phyloP scores from a whole-genome alignment of 352 stramenopile genomes.

The Phytophthora macrochlamydospora region DNA sequence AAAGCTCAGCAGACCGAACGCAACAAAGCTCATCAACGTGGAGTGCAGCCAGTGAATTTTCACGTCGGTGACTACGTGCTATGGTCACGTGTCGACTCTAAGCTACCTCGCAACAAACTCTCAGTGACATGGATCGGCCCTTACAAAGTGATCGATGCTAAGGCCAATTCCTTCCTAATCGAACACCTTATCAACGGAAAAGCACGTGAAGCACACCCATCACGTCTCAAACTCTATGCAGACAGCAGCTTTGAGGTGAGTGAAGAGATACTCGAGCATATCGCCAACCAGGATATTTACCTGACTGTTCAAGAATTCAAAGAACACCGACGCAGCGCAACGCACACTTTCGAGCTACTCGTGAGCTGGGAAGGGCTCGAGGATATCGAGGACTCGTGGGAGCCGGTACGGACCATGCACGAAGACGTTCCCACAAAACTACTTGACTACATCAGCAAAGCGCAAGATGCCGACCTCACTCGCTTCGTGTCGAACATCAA shows the following conservation, averaged over 20 bases:
- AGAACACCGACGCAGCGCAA: too few relatives aligned
- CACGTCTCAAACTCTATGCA: neutral
- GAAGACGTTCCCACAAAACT: too few relatives aligned
- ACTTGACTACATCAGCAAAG: too few relatives aligned
- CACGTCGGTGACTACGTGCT: conserved; percentile 1
- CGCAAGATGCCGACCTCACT: too few relatives aligned
- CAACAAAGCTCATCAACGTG: conserved; percentile 2
- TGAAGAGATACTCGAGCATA: conserved; percentile 6
- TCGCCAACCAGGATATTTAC: conserved; percentile 9
- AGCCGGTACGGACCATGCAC: too few relatives aligned
- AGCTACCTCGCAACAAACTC: neutral
- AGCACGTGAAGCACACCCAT: neutral
- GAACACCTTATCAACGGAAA: conserved; percentile 1
- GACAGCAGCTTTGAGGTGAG: conserved; percentile 3
- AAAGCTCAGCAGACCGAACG: neutral
- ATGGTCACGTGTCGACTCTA: conserved; percentile 3
- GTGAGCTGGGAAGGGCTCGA: too few relatives aligned
- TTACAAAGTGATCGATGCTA: neutral
- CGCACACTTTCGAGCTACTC: too few relatives aligned
- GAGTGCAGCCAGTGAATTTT: conserved; percentile 2
- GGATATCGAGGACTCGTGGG: too few relatives aligned
- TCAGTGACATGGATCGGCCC: conserved; percentile 1
- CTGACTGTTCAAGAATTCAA: neutral
- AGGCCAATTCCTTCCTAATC: neutral
- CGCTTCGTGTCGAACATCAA: too few relatives aligned